These are phyloP conservation scores for Beauveria scarabaeidicola DNA, from an alignment of 2,329 filamentous ascomycete genomes.

Conservation along the genomic window DNA sequence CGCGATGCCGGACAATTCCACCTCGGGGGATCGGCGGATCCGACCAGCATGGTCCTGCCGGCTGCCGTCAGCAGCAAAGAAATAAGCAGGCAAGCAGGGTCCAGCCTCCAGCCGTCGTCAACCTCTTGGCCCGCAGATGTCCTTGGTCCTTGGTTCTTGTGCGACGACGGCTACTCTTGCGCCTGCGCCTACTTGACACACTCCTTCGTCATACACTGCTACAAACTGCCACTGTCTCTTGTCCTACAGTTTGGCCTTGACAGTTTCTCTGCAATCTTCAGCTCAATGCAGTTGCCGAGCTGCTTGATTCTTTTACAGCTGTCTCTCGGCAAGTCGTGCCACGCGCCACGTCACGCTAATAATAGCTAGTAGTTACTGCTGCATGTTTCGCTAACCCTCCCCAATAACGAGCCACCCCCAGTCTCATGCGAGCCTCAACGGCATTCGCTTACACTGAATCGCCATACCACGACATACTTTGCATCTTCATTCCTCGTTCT, in stretches of 20 bases:
- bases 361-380: background rate
- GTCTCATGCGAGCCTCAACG: background rate
- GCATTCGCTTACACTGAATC: background rate
- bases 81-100: background rate
- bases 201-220: background rate
- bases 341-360: background rate
- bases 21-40: slow-evolving; percentile 4
- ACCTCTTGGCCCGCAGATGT: too few relatives aligned
- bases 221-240: background rate
- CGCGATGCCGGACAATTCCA: background rate
- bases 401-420: background rate
- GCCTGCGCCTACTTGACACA: background rate
- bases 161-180: background rate
- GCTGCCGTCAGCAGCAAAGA: background rate
- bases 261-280: background rate
- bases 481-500: background rate
- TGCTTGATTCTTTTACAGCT: background rate
- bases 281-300: background rate
- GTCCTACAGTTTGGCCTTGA: background rate
- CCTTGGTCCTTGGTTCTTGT: background rate
- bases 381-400: background rate
- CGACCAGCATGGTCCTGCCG: background rate
- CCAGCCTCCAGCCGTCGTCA: background rate
- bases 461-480: background rate
- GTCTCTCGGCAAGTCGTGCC: background rate